Evolutionary conservation across 129 eudicot species (phyloP).

Genomic region (Pittosporum tobira): DNA sequence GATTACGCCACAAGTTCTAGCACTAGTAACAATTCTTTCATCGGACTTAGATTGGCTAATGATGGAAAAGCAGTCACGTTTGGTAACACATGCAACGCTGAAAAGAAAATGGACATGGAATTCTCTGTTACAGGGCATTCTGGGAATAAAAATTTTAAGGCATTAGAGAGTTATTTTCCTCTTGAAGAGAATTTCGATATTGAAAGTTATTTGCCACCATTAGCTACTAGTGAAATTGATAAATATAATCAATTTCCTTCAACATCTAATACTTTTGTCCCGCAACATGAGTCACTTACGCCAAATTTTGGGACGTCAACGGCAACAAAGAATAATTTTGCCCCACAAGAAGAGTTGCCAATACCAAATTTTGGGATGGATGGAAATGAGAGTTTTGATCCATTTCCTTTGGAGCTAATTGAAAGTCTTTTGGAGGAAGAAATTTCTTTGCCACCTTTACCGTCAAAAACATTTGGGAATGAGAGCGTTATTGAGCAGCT

Average conservation of each 20-base stretch:
- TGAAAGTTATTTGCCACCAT: background rate
- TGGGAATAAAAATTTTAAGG: background rate
- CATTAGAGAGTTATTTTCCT: background rate
- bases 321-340: no score
- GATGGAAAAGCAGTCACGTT: conserved; percentile 16
- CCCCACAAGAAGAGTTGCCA: no score
- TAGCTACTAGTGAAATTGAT: background rate
- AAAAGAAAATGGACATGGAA: background rate
- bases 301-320: background rate
- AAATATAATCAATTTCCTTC: background rate
- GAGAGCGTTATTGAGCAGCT: no score
- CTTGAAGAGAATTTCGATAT: background rate
- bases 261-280: background rate
- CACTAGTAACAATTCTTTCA: background rate
- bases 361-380: no score
- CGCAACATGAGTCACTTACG: background rate
- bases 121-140: background rate
- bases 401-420: background rate
- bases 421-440: no score
- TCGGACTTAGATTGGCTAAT: conserved; percentile 18
- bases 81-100: background rate
- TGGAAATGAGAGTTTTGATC: background rate
- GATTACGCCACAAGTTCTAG: no score
- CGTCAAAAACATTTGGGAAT: no score
- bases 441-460: no score